phyloP scores from a whole-genome alignment of 2,329 filamentous ascomycete genomes.

The Hortaea sp. region DNA sequence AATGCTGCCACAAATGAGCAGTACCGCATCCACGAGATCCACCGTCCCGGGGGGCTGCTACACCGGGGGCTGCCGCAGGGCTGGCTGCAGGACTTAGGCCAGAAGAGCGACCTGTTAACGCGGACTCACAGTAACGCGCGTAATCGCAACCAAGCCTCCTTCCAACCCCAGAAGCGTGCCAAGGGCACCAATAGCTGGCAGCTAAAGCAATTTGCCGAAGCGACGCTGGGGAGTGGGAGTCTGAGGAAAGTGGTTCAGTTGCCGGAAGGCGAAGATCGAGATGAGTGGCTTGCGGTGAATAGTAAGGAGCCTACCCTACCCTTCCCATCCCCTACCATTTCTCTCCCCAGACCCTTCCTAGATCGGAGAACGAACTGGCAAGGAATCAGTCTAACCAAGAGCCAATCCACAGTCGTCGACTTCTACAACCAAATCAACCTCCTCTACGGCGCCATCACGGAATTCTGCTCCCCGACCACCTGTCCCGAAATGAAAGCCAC shows the following conservation, averaged over 20 bases:
- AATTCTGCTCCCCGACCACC: slow-evolving; percentile 94
- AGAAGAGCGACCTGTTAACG: slow-evolving; percentile 28
- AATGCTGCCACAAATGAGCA: slow-evolving; percentile 9
- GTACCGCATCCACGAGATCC: slow-evolving; percentile 15
- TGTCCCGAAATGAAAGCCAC: slow-evolving; percentile 99
- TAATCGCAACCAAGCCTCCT: slow-evolving; percentile 74
- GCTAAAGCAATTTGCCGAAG: slow-evolving; percentile 94
- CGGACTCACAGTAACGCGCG: slow-evolving; percentile 29
- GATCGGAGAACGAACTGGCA: background rate
- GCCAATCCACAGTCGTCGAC: slow-evolving; percentile 67
- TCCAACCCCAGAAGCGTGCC: slow-evolving; percentile 73
- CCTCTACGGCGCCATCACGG: slow-evolving; percentile 95
- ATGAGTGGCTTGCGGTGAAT: slow-evolving; percentile 97
- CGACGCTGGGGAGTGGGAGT: slow-evolving; percentile 88
- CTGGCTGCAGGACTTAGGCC: slow-evolving; percentile 12
- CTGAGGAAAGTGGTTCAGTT: slow-evolving; percentile 92
- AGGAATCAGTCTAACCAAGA: no score
- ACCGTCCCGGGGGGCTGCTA: slow-evolving; percentile 3
- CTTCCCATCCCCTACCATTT: no score
- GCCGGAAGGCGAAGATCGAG: slow-evolving; percentile 92
- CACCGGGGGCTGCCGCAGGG: slow-evolving; percentile 14
- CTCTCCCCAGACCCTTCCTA: no score
- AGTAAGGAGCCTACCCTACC: slow-evolving; percentile 43
- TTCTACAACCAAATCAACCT: slow-evolving; percentile 99
- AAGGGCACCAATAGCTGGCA: slow-evolving; percentile 89